Evolutionary conservation across 441 rosid genomes (phyloP).

Genomic region (Jatropha multifida): DNA sequence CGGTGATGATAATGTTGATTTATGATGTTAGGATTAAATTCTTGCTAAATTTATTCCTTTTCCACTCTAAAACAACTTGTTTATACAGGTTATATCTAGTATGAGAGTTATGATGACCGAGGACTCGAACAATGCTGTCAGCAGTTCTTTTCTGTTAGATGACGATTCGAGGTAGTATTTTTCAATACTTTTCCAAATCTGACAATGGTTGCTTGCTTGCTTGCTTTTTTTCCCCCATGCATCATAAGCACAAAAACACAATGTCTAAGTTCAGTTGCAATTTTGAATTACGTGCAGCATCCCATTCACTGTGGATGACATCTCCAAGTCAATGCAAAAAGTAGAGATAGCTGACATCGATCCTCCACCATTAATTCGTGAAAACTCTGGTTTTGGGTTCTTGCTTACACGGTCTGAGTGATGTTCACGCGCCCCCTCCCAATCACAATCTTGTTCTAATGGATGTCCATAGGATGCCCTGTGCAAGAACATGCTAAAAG

Average conservation of each 20-base stretch:
- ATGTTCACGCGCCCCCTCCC: conserved; percentile 24
- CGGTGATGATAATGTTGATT: conserved; percentile 7
- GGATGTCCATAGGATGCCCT: conserved; percentile 5
- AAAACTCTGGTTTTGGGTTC: conserved; percentile 86
- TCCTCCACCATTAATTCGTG: conserved; percentile 77
- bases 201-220: background rate
- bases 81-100: conserved; percentile 72
- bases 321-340: conserved; percentile 89
- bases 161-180: conserved; percentile 81
- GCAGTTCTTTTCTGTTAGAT: conserved; percentile 92
- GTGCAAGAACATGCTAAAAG: conserved; percentile 12
- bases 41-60: background rate
- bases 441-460: conserved; percentile 5
- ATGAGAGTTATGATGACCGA: conserved; percentile 97
- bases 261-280: conserved; percentile 18
- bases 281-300: conserved; percentile 53
- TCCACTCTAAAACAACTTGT: conserved; percentile 17
- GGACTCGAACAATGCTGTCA: conserved; percentile 86
- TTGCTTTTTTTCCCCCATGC: too few species aligned
- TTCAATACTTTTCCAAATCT: background rate
- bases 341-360: conserved; percentile 84
- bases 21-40: background rate
- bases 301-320: conserved; percentile 92
- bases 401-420: conserved; percentile 74
- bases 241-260: background rate